phyloP scores from a whole-genome alignment of 2,329 filamentous ascomycete species.

The Trichoderma sp. region DNA sequence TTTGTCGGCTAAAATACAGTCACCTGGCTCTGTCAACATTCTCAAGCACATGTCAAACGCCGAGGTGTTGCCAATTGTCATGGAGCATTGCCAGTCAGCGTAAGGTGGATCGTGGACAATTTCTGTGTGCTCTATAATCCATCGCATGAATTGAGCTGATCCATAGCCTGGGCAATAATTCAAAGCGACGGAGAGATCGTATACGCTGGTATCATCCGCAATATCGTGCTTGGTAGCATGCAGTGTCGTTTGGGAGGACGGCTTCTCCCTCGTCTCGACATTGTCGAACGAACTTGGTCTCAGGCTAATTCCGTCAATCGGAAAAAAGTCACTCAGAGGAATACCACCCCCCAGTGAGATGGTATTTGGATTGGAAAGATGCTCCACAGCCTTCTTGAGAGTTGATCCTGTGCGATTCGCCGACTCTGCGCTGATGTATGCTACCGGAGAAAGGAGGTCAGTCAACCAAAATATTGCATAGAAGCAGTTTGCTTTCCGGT shows the following conservation, averaged over 20 bases:
- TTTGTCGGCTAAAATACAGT: constrained; percentile 3
- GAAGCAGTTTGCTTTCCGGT: neutral
- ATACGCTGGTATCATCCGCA: constrained; percentile 3
- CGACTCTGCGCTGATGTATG: constrained; percentile 10
- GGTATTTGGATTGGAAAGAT: constrained; percentile 6
- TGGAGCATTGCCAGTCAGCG: constrained; percentile 11
- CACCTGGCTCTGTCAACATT: constrained; percentile 6
- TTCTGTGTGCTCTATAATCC: constrained; percentile 11
- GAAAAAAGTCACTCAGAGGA: constrained; percentile 7
- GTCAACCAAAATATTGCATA: neutral
- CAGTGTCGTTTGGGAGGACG: neutral
- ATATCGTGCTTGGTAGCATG: constrained; percentile 14
- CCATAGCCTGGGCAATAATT: constrained; percentile 1
- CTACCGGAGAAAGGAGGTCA: neutral
- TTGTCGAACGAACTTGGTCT: neutral
- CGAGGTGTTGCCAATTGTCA: constrained; percentile 13
- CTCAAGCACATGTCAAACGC: constrained; percentile 12
- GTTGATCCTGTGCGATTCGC: neutral
- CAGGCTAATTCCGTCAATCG: neutral
- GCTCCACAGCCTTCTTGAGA: neutral
- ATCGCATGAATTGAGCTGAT: constrained; percentile 8
- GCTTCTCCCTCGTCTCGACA: neutral
- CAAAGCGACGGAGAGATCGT: constrained; percentile 8
- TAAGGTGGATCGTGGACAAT: constrained; percentile 13
- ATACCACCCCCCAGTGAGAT: constrained; percentile 13